Evolutionary conservation across 2,329 filamentous ascomycete species (phyloP).

Genomic region (Rasamsonia emersonii): DNA sequence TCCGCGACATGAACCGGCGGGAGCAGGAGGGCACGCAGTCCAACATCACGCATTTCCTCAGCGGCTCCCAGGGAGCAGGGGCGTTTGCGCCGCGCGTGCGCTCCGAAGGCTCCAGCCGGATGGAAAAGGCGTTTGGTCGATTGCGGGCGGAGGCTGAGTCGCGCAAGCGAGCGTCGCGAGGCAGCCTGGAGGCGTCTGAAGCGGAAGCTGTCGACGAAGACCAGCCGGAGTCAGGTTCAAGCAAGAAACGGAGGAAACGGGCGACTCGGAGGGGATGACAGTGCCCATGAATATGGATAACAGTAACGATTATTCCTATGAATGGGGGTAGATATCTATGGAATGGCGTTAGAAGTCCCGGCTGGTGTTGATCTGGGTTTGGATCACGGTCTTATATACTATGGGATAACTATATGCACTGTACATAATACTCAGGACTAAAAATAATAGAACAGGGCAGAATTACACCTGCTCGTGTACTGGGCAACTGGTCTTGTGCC

Average conservation of each 20-base stretch:
- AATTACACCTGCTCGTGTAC: too few species aligned
- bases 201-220: conserved; percentile 6
- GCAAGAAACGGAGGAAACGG: background rate
- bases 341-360: too few species aligned
- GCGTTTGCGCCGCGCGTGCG: conserved; percentile 63
- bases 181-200: conserved; percentile 3
- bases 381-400: too few species aligned
- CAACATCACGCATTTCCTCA: conserved; percentile 92
- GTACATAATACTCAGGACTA: too few species aligned
- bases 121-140: conserved; percentile 65
- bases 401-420: too few species aligned
- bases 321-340: too few species aligned
- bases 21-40: conserved; percentile 85
- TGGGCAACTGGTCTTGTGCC: too few species aligned
- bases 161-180: conserved; percentile 11
- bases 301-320: background rate
- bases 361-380: too few species aligned
- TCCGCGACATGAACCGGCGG: conserved; percentile 86
- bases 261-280: too few species aligned
- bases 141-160: conserved; percentile 49
- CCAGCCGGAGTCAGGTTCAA: background rate
- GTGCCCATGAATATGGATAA: too few species aligned
- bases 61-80: conserved; percentile 50
- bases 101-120: conserved; percentile 56
- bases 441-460: too few species aligned